Conservation (phyloP, 2,329 filamentous ascomycete genomes). For the Neophaeococcomyces aloes region DNA sequence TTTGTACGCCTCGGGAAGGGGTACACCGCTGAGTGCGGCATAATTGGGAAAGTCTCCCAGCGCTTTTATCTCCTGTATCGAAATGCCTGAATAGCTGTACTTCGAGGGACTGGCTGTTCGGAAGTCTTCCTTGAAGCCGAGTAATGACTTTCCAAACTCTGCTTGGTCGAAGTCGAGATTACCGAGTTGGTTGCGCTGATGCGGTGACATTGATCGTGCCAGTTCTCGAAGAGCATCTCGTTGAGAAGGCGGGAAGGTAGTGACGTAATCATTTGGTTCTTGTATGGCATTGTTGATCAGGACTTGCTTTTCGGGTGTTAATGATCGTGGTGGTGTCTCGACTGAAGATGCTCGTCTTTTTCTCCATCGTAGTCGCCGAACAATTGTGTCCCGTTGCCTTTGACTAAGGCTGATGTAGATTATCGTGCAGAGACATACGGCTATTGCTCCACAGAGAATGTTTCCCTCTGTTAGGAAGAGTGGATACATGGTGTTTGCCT, state of each 20-base stretch:
- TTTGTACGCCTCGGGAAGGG: conserved; percentile 52
- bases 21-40: conserved; percentile 61
- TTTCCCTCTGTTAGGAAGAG: not conserved
- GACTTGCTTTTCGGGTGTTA: conserved; percentile 41
- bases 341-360: conserved; percentile 37
- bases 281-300: conserved; percentile 23
- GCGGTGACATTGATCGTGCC: conserved; percentile 15
- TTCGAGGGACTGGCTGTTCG: conserved; percentile 27
- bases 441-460: conserved; percentile 1
- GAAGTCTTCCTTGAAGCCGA: conserved; percentile 36
- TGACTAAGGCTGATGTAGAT: conserved; percentile 24
- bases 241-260: conserved; percentile 44
- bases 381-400: conserved; percentile 30
- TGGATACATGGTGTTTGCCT: no score
- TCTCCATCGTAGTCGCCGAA: conserved; percentile 30
- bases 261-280: conserved; percentile 31
- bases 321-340: conserved; percentile 43
- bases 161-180: conserved; percentile 23
- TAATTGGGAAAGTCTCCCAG: conserved; percentile 75
- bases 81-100: conserved; percentile 59
- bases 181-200: conserved; percentile 14
- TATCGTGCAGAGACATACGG: conserved; percentile 8
- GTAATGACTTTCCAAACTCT: conserved; percentile 25
- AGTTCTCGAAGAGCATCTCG: conserved; percentile 36
- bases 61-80: conserved; percentile 55